Evolutionary conservation across 441 rosid species (phyloP).

Genomic region (Brassica balearica): DNA sequence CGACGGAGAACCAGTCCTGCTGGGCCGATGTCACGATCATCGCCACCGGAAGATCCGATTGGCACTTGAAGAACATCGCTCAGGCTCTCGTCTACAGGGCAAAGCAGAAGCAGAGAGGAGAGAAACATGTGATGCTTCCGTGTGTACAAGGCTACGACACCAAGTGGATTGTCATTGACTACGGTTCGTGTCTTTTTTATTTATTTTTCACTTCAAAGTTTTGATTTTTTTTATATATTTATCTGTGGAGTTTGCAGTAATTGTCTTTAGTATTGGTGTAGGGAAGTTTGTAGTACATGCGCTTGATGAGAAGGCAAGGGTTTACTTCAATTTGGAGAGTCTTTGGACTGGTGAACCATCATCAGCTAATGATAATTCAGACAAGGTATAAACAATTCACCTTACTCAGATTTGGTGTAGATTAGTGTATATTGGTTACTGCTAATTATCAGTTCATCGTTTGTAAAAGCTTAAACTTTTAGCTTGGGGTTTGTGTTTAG

Average conservation of each 20-base stretch:
- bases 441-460: background rate
- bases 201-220: background rate
- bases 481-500: constrained; percentile 2
- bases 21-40: constrained; percentile 87
- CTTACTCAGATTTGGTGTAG: background rate
- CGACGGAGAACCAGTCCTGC: constrained; percentile 51
- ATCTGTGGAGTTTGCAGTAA: background rate
- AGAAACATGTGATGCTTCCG: constrained; percentile 61
- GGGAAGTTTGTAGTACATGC: constrained; percentile 93
- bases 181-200: constrained; percentile 51
- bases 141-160: constrained; percentile 80
- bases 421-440: background rate
- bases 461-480: constrained; percentile 2
- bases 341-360: constrained; percentile 56
- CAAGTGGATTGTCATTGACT: constrained; percentile 88
- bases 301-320: constrained; percentile 94
- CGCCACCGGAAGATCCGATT: constrained; percentile 88
- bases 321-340: constrained; percentile 78
- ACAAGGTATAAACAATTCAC: constrained; percentile 50
- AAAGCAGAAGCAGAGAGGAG: constrained; percentile 89
- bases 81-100: constrained; percentile 73
- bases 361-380: constrained; percentile 48
- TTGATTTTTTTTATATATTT: constrained; percentile 6
- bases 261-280: constrained; percentile 28
- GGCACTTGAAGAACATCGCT: constrained; percentile 91